phyloP scores from a whole-genome alignment of 2,329 filamentous ascomycete genomes.

The Elsinoe arachidis region DNA sequence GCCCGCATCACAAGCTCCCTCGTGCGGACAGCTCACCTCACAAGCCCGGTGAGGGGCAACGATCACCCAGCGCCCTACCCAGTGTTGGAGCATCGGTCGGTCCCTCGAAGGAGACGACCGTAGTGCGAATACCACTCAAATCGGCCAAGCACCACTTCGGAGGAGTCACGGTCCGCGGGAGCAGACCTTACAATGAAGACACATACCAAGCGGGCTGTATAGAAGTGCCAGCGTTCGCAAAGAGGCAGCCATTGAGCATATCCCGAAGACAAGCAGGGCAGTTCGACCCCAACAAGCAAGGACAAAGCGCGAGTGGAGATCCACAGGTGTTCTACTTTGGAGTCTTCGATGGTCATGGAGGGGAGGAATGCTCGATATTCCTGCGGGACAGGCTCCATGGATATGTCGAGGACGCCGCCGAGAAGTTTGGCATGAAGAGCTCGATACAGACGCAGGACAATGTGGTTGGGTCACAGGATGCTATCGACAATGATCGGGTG shows the following conservation, averaged over 20 bases:
- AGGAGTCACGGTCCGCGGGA: conserved; percentile 67
- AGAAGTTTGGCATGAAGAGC: conserved; percentile 67
- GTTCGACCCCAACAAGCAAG: conserved; percentile 39
- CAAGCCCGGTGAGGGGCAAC: conserved; percentile 33
- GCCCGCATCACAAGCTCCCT: conserved; percentile 74
- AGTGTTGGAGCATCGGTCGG: conserved; percentile 51
- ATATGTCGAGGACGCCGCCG: conserved; percentile 77
- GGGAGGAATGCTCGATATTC: conserved; percentile 79
- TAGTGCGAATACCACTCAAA: conserved; percentile 86
- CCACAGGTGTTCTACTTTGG: conserved; percentile 97
- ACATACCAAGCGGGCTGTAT: conserved; percentile 90
- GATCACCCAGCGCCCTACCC: conserved; percentile 14
- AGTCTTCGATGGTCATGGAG: conserved; percentile 93
- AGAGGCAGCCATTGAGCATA: conserved; percentile 61
- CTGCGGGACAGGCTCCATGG: conserved; percentile 74
- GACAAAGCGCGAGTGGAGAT: conserved; percentile 73
- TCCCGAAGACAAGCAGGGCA: conserved; percentile 30
- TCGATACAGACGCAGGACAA: conserved; percentile 49
- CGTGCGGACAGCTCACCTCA: conserved; percentile 78
- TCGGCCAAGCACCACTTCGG: conserved; percentile 97
- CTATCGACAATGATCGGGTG: conserved; percentile 13
- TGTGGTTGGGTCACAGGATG: conserved; percentile 1
- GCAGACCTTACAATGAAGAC: conserved; percentile 85
- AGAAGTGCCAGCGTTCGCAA: conserved; percentile 86
- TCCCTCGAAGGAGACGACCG: conserved; percentile 67